Conservation (phyloP, 139 green algal genomes). For the Asterochloris sp. region DNA sequence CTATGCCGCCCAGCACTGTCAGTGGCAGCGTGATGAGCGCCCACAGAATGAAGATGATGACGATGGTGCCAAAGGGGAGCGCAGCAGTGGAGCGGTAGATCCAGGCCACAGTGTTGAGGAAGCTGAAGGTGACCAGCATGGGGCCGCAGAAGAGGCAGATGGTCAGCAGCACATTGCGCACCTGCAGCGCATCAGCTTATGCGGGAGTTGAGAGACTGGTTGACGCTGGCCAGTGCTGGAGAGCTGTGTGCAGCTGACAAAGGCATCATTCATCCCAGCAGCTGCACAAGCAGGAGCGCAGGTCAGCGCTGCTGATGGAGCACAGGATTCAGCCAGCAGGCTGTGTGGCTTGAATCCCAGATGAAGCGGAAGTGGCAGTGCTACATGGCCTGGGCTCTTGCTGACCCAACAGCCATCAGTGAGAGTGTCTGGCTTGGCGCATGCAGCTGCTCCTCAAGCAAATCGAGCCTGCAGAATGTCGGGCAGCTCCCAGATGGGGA, state of each 20-base stretch:
- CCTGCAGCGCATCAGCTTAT: not conserved
- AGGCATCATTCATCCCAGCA: too few species aligned
- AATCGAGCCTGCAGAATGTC: too few species aligned
- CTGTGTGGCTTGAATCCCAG: too few species aligned
- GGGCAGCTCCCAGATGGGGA: not conserved
- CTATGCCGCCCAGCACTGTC: constrained; percentile 87
- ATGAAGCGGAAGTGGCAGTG: too few species aligned
- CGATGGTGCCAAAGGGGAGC: constrained; percentile 81
- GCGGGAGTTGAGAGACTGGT: not conserved
- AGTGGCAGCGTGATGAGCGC: constrained; percentile 87
- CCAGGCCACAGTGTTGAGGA: constrained; percentile 85
- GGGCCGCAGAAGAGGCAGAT: constrained; percentile 73
- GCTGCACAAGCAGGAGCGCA: too few species aligned
- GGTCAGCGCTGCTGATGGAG: too few species aligned
- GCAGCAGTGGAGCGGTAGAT: constrained; percentile 63
- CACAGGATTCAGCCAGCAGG: too few species aligned
- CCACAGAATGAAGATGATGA: constrained; percentile 84
- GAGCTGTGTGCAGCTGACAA: too few species aligned
- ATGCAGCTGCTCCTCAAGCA: not conserved
- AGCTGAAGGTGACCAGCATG: constrained; percentile 72
- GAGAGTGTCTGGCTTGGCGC: too few species aligned
- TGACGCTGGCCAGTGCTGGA: not conserved
- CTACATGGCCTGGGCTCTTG: too few species aligned
- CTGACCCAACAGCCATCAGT: too few species aligned
- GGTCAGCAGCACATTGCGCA: constrained; percentile 73